Evolutionary conservation across 2,329 filamentous ascomycete genomes (phyloP), one percentile per base, ranked within the genome.

Genomic region (Metarhizium anisopliae): DNA sequence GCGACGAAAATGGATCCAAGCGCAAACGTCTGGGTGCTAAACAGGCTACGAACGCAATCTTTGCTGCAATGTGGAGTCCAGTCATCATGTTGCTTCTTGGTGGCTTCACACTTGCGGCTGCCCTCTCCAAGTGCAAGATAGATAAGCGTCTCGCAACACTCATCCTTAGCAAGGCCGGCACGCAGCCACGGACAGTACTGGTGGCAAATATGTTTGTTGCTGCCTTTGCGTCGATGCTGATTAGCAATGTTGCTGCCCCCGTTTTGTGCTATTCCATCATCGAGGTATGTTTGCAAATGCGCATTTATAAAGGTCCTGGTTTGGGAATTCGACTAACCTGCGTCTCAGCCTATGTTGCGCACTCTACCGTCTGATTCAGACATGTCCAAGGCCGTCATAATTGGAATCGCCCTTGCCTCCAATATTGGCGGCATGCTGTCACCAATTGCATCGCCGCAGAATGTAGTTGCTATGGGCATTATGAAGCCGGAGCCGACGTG

Each of bases 201-300:
- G 73, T 99, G n/a, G 94, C 93, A 54, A 96, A 93, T 74, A 99
- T 99, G 94, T 92, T 96, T 64, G 94, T 99, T 47, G 92, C 93
- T 55, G 95, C 94, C 66, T 95, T 99, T 69, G 87, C 95, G 8
- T 96, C 91, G 64, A 99, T 99, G 94, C 90, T 95, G 79, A 97
- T 99, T 66, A 96, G 91, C 73, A 99, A 99, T 63, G 95, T 99
- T 32, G 94, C 94, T 1, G 93, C 95, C 1, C 94, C 94, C 0
- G 94, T 99, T 10, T 80, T 99, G 42, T 99, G 94, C 76, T 97
- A 95, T 71, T 95, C 91, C 20, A 96, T 99, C 65, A 95, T 99
- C 58, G 92, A 96, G 80, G 87, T 89, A 71, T 63, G 78, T 64
- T 4, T 8, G 20, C n/a, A 8, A 18, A 20, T 16, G 2, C 16